These are phyloP conservation scores for Massospora cicadina DNA, from an alignment of 371 early-diverging fungal species.

Conservation along the genomic window DNA sequence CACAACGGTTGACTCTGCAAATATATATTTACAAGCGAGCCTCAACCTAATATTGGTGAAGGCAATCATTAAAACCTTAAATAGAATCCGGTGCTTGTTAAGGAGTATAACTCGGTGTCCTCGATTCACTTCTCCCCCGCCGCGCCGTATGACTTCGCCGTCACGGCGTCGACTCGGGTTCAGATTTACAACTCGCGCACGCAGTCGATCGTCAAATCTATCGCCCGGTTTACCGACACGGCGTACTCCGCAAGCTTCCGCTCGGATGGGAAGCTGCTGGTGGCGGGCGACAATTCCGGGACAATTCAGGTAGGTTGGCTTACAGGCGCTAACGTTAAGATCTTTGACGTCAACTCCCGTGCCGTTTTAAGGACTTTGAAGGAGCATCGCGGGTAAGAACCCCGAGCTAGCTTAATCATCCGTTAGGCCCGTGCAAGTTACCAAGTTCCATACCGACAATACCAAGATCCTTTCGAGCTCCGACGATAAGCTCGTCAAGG, in stretches of 20 bases:
- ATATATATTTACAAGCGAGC: not conserved
- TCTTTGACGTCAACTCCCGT: constrained; percentile 56
- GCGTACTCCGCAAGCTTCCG: constrained; percentile 68
- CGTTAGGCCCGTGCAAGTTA: constrained; percentile 57
- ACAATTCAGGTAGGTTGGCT: constrained; percentile 37
- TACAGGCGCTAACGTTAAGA: constrained; percentile 12
- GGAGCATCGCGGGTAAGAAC: constrained; percentile 58
- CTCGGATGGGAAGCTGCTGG: constrained; percentile 73
- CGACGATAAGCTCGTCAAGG: constrained; percentile 74
- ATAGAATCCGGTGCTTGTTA: constrained; percentile 62
- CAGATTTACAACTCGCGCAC: constrained; percentile 76
- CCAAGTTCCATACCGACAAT: constrained; percentile 59
- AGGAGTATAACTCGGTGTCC: constrained; percentile 71
- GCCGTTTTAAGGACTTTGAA: constrained; percentile 71
- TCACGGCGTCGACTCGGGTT: constrained; percentile 73
- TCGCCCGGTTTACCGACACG: constrained; percentile 76
- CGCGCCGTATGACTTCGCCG: constrained; percentile 76
- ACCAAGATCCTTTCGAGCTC: constrained; percentile 68
- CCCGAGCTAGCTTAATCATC: not conserved
- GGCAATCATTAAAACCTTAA: not conserved
- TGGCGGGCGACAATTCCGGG: constrained; percentile 84
- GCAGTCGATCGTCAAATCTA: constrained; percentile 57
- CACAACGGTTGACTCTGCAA: not conserved
- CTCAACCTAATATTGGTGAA: not conserved
- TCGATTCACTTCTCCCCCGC: constrained; percentile 67